Percentiles rank a stretch among this genome's conserved stretches.
Conservation (phyloP, 2,329 filamentous ascomycete genomes). For the Penicillium oxalicum region DNA sequence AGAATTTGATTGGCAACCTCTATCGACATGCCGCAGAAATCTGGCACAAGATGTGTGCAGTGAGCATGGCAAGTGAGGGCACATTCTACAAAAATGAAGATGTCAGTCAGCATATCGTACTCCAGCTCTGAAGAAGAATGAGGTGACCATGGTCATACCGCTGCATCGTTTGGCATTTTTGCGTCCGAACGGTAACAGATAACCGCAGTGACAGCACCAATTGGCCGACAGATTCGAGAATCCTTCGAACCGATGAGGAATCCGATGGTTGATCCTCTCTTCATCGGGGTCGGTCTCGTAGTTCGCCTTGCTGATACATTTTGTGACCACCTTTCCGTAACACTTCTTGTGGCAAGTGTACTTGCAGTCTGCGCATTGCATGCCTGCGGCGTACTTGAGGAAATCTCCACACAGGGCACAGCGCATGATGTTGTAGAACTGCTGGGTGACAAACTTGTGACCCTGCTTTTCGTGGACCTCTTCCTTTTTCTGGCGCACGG, state of each 20-base stretch:
- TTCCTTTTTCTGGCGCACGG: conserved; percentile 95
- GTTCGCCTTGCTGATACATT: conserved; percentile 99
- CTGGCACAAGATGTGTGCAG: conserved; percentile 91
- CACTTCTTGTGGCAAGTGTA: conserved; percentile 99
- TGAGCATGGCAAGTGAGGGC: conserved; percentile 81
- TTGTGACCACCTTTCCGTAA: conserved; percentile 92
- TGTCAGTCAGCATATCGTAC: conserved; percentile 7
- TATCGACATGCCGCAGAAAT: conserved; percentile 99
- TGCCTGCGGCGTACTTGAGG: conserved; percentile 95
- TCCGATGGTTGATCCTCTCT: conserved; percentile 99
- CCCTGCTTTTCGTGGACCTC: conserved; percentile 98
- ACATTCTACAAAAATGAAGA: conserved; percentile 59
- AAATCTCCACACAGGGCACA: conserved; percentile 97
- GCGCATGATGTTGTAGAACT: conserved; percentile 99
- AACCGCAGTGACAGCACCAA: conserved; percentile 99
- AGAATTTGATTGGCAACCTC: conserved; percentile 90
- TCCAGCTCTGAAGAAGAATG: not conserved
- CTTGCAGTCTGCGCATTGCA: conserved; percentile 99
- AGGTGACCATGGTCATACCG: conserved; percentile 46
- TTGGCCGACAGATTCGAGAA: conserved; percentile 97
- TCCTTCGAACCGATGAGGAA: conserved; percentile 93
- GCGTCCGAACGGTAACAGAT: conserved; percentile 87
- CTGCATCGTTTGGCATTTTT: conserved; percentile 92
- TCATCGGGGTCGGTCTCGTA: conserved; percentile 97
- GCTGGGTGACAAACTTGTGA: conserved; percentile 97